phyloP scores from a whole-genome alignment of 192 early-diverging fungal species.

The Backusella westeae region DNA sequence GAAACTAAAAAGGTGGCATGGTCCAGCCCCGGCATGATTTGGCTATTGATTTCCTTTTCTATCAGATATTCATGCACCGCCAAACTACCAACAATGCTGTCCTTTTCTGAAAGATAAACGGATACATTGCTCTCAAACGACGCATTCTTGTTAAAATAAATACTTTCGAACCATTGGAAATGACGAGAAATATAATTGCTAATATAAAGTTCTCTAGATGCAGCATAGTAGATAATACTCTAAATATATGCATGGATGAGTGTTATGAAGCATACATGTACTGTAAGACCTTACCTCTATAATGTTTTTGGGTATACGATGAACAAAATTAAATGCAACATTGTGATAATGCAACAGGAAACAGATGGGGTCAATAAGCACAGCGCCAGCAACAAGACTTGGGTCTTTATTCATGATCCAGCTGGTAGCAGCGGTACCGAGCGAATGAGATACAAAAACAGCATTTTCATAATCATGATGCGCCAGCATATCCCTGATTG shows the following conservation, averaged over 20 bases:
- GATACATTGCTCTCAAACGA: conserved; percentile 12
- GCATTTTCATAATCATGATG: conserved; percentile 49
- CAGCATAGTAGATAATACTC: conserved; percentile 57
- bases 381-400: conserved; percentile 46
- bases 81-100: conserved; percentile 39
- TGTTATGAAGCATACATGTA: neutral
- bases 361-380: conserved; percentile 67
- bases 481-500: conserved; percentile 55
- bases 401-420: conserved; percentile 58
- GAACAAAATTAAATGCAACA: conserved; percentile 62
- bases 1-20: conserved; percentile 45
- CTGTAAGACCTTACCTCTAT: conserved; percentile 25
- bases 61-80: conserved; percentile 38
- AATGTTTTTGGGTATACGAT: conserved; percentile 38
- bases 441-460: conserved; percentile 63
- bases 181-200: conserved; percentile 55
- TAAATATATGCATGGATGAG: conserved; percentile 18
- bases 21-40: conserved; percentile 43
- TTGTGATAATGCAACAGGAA: conserved; percentile 62
- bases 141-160: conserved; percentile 29
- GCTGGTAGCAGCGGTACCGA: conserved; percentile 60
- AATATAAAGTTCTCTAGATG: conserved; percentile 60
- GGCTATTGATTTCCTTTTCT: conserved; percentile 35
- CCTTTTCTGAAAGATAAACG: conserved; percentile 47
- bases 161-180: conserved; percentile 49